These are phyloP conservation scores for Fagopyrum esculentum DNA, from an alignment of 148 eudicot species.

Conservation along the genomic window DNA sequence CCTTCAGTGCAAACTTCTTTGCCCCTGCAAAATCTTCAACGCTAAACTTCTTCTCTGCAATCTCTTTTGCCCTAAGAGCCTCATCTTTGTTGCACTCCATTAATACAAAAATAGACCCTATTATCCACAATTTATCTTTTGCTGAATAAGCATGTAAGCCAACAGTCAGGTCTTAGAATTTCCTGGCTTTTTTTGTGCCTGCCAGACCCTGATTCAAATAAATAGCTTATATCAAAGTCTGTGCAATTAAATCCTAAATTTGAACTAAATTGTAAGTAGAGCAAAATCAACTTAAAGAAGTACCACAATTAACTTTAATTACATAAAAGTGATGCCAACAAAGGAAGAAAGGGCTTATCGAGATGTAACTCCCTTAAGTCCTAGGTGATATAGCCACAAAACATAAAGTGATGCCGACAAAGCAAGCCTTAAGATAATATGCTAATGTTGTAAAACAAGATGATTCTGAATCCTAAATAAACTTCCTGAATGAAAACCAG, in stretches of 20 bases:
- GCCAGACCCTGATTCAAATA: neutral
- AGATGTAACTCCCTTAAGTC: no score
- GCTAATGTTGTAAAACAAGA: no score
- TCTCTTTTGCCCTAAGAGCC: constrained; percentile 69
- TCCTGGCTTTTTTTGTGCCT: neutral
- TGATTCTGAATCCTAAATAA: no score
- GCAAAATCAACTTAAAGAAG: neutral
- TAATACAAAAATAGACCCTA: neutral
- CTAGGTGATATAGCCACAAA: no score
- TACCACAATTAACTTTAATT: neutral
- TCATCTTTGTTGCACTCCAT: constrained; percentile 97
- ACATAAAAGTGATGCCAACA: neutral
- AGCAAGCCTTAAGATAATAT: no score
- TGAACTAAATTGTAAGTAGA: neutral
- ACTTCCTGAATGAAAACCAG: no score
- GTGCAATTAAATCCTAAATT: neutral
- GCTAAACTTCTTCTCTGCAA: constrained; percentile 69
- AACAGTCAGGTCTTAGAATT: neutral
- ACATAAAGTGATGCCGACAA: no score
- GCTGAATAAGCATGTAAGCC: neutral
- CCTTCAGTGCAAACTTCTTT: constrained; percentile 68
- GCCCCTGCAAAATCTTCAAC: constrained; percentile 60
- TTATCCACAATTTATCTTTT: neutral
- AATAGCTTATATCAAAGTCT: neutral
- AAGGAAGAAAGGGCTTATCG: no score